Evolutionary conservation across 768 basidiomycete species (phyloP).

Genomic region (Leccinum incarnatum): DNA sequence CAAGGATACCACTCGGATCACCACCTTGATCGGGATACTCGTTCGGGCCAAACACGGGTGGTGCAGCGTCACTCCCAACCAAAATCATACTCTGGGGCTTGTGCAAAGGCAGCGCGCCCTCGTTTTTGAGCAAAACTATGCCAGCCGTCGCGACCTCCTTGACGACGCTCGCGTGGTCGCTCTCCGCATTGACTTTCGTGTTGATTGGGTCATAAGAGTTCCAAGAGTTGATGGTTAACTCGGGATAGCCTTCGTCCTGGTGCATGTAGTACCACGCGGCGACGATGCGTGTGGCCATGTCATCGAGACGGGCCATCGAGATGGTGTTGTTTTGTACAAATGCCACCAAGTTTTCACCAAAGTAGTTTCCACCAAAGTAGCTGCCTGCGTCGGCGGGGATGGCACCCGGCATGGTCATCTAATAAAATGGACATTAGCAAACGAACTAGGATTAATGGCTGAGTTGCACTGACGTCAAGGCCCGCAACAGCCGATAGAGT

Average conservation of each 20-base stretch:
- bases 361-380: slow-evolving; percentile 36
- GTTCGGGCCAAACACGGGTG: slow-evolving; percentile 66
- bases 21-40: slow-evolving; percentile 64
- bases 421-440: background rate
- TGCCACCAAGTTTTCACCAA: slow-evolving; percentile 55
- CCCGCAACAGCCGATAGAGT: slow-evolving; percentile 54
- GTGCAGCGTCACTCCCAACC: slow-evolving; percentile 64
- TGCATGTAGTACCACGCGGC: slow-evolving; percentile 55
- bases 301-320: slow-evolving; percentile 53
- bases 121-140: slow-evolving; percentile 71
- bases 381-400: slow-evolving; percentile 35
- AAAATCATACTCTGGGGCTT: slow-evolving; percentile 58
- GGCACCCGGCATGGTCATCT: slow-evolving; percentile 78
- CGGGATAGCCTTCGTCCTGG: slow-evolving; percentile 32
- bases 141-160: slow-evolving; percentile 64
- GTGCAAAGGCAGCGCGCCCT: slow-evolving; percentile 53
- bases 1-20: slow-evolving; percentile 63
- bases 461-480: slow-evolving; percentile 48
- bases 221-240: slow-evolving; percentile 28
- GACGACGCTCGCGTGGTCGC: slow-evolving; percentile 48
- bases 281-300: slow-evolving; percentile 71
- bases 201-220: slow-evolving; percentile 29
- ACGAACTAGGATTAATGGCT: no score
- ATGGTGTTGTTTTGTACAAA: slow-evolving; percentile 63
- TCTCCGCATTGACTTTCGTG: slow-evolving; percentile 54